These are phyloP conservation scores for Wallacemonas collosoma DNA, from an alignment of 208 protist genomes.

Conservation along the genomic window DNA sequence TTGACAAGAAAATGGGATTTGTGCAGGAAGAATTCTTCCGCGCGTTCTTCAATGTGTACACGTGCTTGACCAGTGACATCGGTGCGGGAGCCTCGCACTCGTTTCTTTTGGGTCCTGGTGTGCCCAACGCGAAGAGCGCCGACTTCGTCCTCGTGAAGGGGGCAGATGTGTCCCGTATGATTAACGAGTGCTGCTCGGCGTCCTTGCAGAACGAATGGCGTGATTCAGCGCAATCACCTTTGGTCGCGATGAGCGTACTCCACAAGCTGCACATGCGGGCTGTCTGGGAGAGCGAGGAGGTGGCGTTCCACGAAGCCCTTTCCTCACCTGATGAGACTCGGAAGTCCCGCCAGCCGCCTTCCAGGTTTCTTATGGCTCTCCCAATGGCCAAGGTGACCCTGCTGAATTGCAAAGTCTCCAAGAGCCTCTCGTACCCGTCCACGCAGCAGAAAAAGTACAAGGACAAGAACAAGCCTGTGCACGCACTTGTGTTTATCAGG, in stretches of 20 bases:
- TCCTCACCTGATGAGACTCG: background rate
- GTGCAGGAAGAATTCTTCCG: slow-evolving; percentile 5
- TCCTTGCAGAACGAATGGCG: background rate
- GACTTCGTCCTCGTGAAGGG: slow-evolving; percentile 7
- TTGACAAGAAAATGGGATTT: background rate
- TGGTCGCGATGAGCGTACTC: background rate
- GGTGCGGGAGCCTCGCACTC: background rate
- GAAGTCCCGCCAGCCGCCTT: background rate
- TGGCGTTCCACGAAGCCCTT: background rate
- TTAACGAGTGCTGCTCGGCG: background rate
- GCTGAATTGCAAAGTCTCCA: slow-evolving; percentile 7
- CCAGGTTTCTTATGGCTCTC: background rate
- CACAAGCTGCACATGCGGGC: background rate
- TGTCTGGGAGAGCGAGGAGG: background rate
- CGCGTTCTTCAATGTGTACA: slow-evolving; percentile 1
- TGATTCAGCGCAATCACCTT: background rate
- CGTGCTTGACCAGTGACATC: background rate
- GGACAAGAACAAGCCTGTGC: background rate
- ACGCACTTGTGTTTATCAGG: slow-evolving; percentile 5
- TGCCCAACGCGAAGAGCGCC: background rate
- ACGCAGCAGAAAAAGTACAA: background rate
- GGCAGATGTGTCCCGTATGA: slow-evolving; percentile 1
- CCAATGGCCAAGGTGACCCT: background rate
- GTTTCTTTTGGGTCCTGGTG: background rate
- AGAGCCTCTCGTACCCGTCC: background rate